phyloP scores from a whole-genome alignment of 2,329 filamentous ascomycete genomes.

The Colletotrichum sp. region DNA sequence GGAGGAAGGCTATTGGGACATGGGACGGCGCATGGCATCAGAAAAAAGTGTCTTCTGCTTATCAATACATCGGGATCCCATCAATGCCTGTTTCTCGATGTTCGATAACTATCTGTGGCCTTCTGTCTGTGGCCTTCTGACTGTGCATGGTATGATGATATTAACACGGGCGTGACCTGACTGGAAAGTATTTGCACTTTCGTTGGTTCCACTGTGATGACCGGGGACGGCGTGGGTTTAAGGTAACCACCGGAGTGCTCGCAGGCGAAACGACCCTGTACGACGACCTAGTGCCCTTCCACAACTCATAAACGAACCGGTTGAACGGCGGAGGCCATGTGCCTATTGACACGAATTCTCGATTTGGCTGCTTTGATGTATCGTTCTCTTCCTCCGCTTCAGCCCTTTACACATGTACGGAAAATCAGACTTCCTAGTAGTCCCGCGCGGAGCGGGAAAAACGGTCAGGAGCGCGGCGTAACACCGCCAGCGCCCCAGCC shows the following conservation, averaged over 20 bases:
- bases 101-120: not conserved
- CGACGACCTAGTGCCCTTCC: not conserved
- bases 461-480: not conserved
- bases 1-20: not conserved
- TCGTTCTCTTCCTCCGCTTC: not conserved
- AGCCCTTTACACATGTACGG: constrained; percentile 11
- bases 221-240: not conserved
- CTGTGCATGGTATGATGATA: not conserved
- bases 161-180: not conserved
- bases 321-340: not conserved
- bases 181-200: not conserved
- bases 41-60: constrained; percentile 15
- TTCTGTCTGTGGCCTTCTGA: not conserved
- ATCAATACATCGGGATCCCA: constrained; percentile 4
- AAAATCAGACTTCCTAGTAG: constrained; percentile 4
- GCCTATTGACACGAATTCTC: not conserved
- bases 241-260: not conserved
- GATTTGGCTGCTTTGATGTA: not conserved
- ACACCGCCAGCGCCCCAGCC: not conserved
- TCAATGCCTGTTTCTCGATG: not conserved
- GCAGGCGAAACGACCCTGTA: not conserved
- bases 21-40: constrained; percentile 17
- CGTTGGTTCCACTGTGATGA: not conserved
- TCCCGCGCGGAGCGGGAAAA: not conserved
- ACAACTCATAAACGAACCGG: not conserved